Base-by-base conservation (phyloP, 345 rosid genomes). In the Pseudoturritis turrita region DNA sequence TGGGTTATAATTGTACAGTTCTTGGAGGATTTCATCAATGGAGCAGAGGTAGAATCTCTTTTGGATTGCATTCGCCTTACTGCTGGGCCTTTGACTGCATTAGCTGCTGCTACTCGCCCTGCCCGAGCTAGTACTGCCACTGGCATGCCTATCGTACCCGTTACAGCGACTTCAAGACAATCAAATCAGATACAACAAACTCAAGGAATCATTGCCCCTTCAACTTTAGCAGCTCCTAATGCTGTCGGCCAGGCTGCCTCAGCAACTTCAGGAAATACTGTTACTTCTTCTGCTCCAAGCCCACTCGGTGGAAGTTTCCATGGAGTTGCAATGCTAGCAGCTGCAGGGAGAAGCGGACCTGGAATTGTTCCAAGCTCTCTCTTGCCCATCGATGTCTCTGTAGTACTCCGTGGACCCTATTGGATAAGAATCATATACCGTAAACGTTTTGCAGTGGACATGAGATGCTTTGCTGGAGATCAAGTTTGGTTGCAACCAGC, bases 401-500 rank as follows among this genome's bases (percentile, higher is more conserved):
- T 96, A 65, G 99, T 96, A 26, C 80, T 96, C 61, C 97, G 99
- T 51, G 98, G 98, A 26, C 99, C 99, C 22, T 96, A 92, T 77
- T 92, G 99, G 99, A 92, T 92, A 54, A 82, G 94, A 59, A 90
- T 96, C 65, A 89, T 96, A 62, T 96, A 96, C 71, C 97, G 99
- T 52, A 96, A 96, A 77, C 76, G 83, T 74, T 96, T 96, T 88
- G 96, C 97, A 3, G 97, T 92, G 41, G 99, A 96, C 79, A 96
- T 96, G 99, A 90, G 97, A 62, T 96, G 99, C 86, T 92, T 84
- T 82, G 97, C 97, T 70, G 99, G 99, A 70, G 98, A 96, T 76
- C 99, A 96, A 82, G 99, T 96, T 41, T 96, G 99, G 99, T 76
- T 96, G 83, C 99, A 96, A 70, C 99, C 99, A n/a, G 97, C 98